Base-by-base conservation (phyloP, 192 early-diverging fungal species). In the Oehlia diaphana region DNA sequence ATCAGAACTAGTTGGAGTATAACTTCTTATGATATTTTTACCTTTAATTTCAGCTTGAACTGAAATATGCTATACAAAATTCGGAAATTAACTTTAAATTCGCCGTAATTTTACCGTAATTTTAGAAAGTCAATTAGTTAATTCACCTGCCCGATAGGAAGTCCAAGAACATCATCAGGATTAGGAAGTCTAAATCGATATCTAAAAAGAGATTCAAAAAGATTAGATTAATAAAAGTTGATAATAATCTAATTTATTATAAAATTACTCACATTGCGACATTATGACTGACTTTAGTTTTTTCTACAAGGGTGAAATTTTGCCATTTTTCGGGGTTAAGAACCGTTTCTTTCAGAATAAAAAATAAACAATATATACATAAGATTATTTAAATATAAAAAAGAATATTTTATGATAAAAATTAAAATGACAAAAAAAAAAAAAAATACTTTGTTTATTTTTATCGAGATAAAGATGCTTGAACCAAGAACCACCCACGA, bases 1-100 rank as follows among this genome's bases (percentile, higher is more conserved):
- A 86, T 94, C 91, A 13, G 88, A 89, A 79, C 90, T 93, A 33
- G 94, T 95, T 28, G 97, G 97, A 33, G 97, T 98, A 86, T 98
- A 98, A 83, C 93, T 95, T 65, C 97, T 92, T 63, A 86, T 87
- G 62, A 96, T 88, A 33, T 92, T 88, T 84, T 96, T 96, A 74
- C 94, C 95, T 69, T 92, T 89, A 72, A 97, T 90, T 47, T 91
- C 87, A 31, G 94, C 93, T 88, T 92, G 93, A 64, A 98, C 82
- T 53, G 94, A 93, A 82, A 98, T 94, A 81, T 98, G 96, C 85
- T 90, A 77, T 49, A 44, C 37, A 72, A 37, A n/a, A 26, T 9
- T 28, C 9, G 10, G 44, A 2, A 42, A 42, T 42, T 42, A 42
- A 42, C 39, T 42, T 42, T 42, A 42, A 42, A 42, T 42, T 42